Evolutionary conservation across 1,284 basidiomycete species (phyloP).

Genomic region (Ustilago vetiveriae): DNA sequence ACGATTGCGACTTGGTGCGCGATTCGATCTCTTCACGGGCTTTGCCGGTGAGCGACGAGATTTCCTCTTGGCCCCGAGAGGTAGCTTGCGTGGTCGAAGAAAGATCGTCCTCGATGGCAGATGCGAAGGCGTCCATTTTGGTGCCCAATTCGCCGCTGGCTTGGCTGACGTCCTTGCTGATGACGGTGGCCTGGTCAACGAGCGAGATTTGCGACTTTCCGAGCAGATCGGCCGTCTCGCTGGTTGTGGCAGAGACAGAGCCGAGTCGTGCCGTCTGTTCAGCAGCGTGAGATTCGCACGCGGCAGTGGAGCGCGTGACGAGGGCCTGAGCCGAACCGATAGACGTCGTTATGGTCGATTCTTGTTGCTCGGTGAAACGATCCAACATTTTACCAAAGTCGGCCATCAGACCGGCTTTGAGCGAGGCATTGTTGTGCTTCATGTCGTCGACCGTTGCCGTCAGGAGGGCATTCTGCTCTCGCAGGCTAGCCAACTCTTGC

Average conservation of each 20-base stretch:
- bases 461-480: conserved; percentile 78
- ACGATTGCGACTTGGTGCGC: conserved; percentile 29
- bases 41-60: conserved; percentile 6
- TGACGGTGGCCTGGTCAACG: conserved; percentile 8
- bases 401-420: conserved; percentile 78
- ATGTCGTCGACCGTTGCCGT: conserved; percentile 75
- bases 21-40: conserved; percentile 24
- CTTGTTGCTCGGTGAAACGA: conserved; percentile 77
- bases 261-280: conserved; percentile 10
- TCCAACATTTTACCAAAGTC: conserved; percentile 77
- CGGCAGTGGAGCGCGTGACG: conserved; percentile 13
- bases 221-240: conserved; percentile 20
- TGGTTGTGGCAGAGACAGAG: conserved; percentile 7
- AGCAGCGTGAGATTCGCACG: conserved; percentile 13
- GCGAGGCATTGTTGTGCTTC: conserved; percentile 74
- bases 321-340: conserved; percentile 73
- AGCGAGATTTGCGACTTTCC: conserved; percentile 7
- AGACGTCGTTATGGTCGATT: conserved; percentile 75
- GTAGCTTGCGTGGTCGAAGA: conserved; percentile 10
- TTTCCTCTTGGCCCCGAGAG: conserved; percentile 6
- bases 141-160: conserved; percentile 29
- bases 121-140: conserved; percentile 41
- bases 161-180: conserved; percentile 17
- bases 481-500: conserved; percentile 73
- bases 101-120: conserved; percentile 39